Evolutionary conservation across 257 asterid species (phyloP).

Genomic region (Oldenlandia corymbosa): DNA sequence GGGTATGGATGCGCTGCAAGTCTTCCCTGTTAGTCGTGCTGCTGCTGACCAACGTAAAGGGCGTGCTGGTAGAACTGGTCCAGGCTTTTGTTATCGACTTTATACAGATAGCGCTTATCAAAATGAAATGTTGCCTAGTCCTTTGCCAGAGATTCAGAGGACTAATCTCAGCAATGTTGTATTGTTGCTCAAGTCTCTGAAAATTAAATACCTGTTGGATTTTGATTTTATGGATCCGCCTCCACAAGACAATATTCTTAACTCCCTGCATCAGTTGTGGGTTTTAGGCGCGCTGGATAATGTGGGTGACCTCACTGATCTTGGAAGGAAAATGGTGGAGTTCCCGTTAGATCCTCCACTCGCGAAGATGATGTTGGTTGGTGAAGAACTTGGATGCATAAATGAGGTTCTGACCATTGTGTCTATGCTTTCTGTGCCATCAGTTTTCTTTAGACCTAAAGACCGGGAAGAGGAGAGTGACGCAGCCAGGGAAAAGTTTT

Average conservation of each 20-base stretch:
- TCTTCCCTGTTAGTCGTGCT: conserved; percentile 92
- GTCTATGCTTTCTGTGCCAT: conserved; percentile 95
- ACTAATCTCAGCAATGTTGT: conserved; percentile 96
- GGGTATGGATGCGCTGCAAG: conserved; percentile 99
- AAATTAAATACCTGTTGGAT: conserved; percentile 70
- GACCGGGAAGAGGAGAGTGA: conserved; percentile 94
- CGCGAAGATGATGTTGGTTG: conserved; percentile 90
- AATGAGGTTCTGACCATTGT: conserved; percentile 88
- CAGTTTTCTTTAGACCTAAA: conserved; percentile 89
- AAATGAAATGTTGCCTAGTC: conserved; percentile 85
- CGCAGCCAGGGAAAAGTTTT: no score
- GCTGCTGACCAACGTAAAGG: conserved; percentile 98
- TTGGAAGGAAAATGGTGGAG: conserved; percentile 98
- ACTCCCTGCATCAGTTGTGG: conserved; percentile 96
- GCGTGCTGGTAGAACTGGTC: conserved; percentile 98
- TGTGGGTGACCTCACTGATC: conserved; percentile 70
- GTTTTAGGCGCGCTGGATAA: conserved; percentile 88
- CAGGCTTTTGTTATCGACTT: conserved; percentile 92
- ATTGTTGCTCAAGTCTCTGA: conserved; percentile 77
- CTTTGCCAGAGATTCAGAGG: conserved; percentile 92
- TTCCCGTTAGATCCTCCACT: conserved; percentile 97
- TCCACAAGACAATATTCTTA: conserved; percentile 88
- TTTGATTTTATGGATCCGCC: conserved; percentile 98
- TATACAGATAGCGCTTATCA: conserved; percentile 78
- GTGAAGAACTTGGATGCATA: conserved; percentile 66